Base-by-base conservation (phyloP, 2,329 filamentous ascomycete species). In the Cephalotrichum gorgonifer region DNA sequence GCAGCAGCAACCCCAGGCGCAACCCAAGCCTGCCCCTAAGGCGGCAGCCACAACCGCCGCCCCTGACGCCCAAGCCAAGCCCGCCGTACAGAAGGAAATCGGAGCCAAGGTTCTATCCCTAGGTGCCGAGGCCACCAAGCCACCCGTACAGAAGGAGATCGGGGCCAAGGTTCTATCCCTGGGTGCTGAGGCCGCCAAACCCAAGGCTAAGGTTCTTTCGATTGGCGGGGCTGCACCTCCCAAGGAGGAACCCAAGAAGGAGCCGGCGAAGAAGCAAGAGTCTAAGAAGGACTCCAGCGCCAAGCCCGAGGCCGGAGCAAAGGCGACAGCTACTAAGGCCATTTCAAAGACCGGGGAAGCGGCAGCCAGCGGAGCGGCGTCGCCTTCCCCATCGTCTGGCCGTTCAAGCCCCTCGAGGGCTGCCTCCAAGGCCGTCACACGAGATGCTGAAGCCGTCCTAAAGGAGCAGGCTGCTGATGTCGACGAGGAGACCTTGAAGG, bases 271-370 rank as follows among this genome's bases (percentile, higher is more conserved):
- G 6, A 43, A 48, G 57, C 70, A 75, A 44, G 74, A 79, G 49
- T 54, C 65, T 43, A 76, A 76, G 62, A 62, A 71, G 47, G 72
- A 73, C 28, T 66, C 69, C 62, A 64, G 65, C 7, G 62, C 70
- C 45, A 72, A 72, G 42, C 68, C 81, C 3, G 84, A 86, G 55
- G 84, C 85, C 26, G 86, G 88, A 27, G 76, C 89, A 53, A 96
- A 96, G 70, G 83, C 86, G n/a, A 74, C 85, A 2, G 91, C 90
- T 4, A 73, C 81, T 46, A 96, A 96, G 69, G 90, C 91, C 9
- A 88, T 96, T 54, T 88, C 95, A 61, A 95, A 95, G 76, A 85
- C 86, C 0, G 87, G 89, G 49, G 84, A 90, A 63, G 74, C 67
- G 55, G 55, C 79, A 48, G 64, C 71, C 46, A 49, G 47, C 47